Conservation (phyloP, 331 rosid species). For the Phaseolus coccineus region DNA sequence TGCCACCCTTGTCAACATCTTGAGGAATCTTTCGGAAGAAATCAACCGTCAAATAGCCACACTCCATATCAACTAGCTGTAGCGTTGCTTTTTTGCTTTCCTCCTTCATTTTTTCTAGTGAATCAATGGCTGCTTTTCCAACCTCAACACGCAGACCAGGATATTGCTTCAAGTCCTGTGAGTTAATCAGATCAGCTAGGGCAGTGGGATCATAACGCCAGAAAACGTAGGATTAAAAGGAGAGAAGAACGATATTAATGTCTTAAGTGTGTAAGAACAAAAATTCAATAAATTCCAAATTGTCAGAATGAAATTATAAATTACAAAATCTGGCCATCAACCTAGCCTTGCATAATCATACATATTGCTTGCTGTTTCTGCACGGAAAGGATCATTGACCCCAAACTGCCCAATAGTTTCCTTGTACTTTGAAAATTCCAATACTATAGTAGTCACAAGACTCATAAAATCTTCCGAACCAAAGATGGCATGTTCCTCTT, state of each 20-base stretch:
- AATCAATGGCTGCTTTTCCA: conserved; percentile 81
- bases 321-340: conserved; percentile 8
- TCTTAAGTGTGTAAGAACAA: neutral
- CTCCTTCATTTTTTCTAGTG: conserved; percentile 84
- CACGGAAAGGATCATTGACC: neutral
- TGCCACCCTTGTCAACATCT: conserved; percentile 96
- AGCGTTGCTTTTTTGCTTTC: conserved; percentile 90
- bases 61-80: conserved; percentile 90
- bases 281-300: conserved; percentile 13
- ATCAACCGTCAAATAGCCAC: conserved; percentile 89
- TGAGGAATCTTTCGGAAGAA: conserved; percentile 97
- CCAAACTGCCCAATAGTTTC: neutral
- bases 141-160: conserved; percentile 94
- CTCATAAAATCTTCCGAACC: neutral
- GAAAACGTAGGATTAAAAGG: neutral
- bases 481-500: neutral
- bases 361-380: too few species aligned
- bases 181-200: conserved; percentile 28
- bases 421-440: neutral
- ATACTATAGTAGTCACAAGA: neutral
- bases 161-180: conserved; percentile 88
- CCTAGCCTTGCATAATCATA: neutral
- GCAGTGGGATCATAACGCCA: conserved; percentile 1
- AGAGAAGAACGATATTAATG: neutral
- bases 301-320: neutral